Evolutionary conservation across 1,284 basidiomycete genomes (phyloP), one percentile per base, ranked within the genome.

Genomic region (Hemileia vastatrix): DNA sequence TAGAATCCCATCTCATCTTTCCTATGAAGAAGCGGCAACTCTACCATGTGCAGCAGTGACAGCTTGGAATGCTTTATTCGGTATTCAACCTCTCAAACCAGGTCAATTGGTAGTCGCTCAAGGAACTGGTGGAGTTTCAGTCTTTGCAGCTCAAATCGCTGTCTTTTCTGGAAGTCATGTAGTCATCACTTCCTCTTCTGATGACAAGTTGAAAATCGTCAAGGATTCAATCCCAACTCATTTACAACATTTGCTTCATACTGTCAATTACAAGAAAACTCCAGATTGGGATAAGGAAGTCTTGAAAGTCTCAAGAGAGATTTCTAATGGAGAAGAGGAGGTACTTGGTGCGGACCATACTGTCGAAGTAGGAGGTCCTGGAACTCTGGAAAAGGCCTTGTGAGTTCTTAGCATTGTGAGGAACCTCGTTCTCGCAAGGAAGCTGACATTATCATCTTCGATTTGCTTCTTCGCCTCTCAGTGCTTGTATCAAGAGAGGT

Each of bases 331-430:
- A 40, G 68, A 65, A 45, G 67, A 71, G 31, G 67, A 69, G 54
- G 64, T 72, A 18, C 45, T 47, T 6, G 18, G 31, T 50, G n/a
- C n/a, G n/a, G n/a, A n/a, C n/a, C 81, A 82, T 67, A 71, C 84
- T 44, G 74, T 85, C 51, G 83, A 85, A 71, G 81, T 82, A 47
- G 82, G 82, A 2, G 83, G 83, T 1, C 66, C 77, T 2, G 79
- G 79, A 9, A 84, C 83, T 4, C 72, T 84, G 1, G 61, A 69
- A 8, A 79, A 81, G 64, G 78, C 78, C 4, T 73, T 81, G 59
- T 77, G n/a, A n/a, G n/a, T n/a, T n/a, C n/a, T n/a, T n/a, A n/a
- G n/a, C n/a, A n/a, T n/a, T n/a, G n/a, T n/a, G n/a, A 77, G 4
- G 76, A 80, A n/a, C n/a, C n/a, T n/a, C n/a, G n/a, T n/a, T n/a